Evolutionary conservation across 805 yeast genomes (phyloP).

Genomic region (Ogataea sp.): DNA sequence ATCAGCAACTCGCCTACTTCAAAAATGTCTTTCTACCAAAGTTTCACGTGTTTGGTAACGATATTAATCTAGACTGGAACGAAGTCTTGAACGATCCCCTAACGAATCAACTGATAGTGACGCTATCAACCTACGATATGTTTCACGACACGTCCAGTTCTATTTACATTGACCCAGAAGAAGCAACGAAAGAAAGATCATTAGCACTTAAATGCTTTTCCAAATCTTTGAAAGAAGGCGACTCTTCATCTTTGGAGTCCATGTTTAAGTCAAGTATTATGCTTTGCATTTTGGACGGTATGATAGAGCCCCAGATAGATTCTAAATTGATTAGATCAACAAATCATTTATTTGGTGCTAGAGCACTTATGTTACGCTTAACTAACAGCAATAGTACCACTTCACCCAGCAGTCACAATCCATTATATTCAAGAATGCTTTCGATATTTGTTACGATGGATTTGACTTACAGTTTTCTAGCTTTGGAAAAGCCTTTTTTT

Average conservation of each 20-base stretch:
- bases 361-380: constrained; percentile 14
- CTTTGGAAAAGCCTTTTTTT: constrained; percentile 14
- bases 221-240: neutral
- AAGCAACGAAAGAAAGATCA: constrained; percentile 6
- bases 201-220: neutral
- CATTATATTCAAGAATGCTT: constrained; percentile 11
- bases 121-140: constrained; percentile 17
- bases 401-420: neutral
- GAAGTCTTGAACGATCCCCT: constrained; percentile 7
- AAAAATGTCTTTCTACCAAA: constrained; percentile 16
- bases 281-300: constrained; percentile 18
- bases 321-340: constrained; percentile 6
- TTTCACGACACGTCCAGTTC: constrained; percentile 4
- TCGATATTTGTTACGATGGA: constrained; percentile 22
- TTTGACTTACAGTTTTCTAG: constrained; percentile 15
- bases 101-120: constrained; percentile 10
- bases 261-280: constrained; percentile 16
- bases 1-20: constrained; percentile 14
- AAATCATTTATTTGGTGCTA: constrained; percentile 17
- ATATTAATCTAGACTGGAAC: constrained; percentile 4
- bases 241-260: neutral
- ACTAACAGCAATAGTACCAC: neutral
- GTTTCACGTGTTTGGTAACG: constrained; percentile 14
- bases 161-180: constrained; percentile 2
- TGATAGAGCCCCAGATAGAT: constrained; percentile 9